phyloP scores from a whole-genome alignment of 495 filamentous ascomycete genomes.

The Tuber calosporum region DNA sequence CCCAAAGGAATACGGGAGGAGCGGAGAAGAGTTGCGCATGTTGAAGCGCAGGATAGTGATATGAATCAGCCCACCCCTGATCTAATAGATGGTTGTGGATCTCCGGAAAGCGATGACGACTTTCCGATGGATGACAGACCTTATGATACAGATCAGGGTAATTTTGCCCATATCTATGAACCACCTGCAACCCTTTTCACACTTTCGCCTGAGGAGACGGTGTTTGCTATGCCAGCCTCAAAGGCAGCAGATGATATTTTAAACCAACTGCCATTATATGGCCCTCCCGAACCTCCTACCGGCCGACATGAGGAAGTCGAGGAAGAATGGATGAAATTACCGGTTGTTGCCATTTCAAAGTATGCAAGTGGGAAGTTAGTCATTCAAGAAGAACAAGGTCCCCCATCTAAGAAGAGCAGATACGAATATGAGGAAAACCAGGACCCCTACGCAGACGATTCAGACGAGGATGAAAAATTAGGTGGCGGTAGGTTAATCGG shows the following conservation, averaged over 20 bases:
- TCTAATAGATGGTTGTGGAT: conserved; percentile 54
- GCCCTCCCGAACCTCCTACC: conserved; percentile 49
- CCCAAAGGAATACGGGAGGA: conserved; percentile 35
- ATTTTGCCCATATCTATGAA: conserved; percentile 1
- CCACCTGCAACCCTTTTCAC: conserved; percentile 75
- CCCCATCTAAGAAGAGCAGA: conserved; percentile 66
- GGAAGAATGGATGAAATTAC: conserved; percentile 39
- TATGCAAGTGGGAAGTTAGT: conserved; percentile 75
- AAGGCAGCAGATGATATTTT: conserved; percentile 72
- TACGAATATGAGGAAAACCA: conserved; percentile 58
- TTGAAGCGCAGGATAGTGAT: conserved; percentile 33
- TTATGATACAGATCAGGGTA: conserved; percentile 19
- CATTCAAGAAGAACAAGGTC: conserved; percentile 53
- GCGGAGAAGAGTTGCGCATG: conserved; percentile 28
- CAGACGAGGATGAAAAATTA: conserved; percentile 50
- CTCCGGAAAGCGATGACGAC: conserved; percentile 47
- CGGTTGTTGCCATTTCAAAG: conserved; percentile 77
- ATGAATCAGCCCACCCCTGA: conserved; percentile 59
- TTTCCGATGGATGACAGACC: conserved; percentile 40
- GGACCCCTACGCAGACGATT: conserved; percentile 53
- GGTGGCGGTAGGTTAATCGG: conserved; percentile 44
- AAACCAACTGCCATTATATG: conserved; percentile 73
- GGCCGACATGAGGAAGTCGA: conserved; percentile 26
- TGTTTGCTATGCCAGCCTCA: conserved; percentile 68
- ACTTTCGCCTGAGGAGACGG: conserved; percentile 69